These are phyloP conservation scores for Hanseniaspora mollemarum DNA, from an alignment of 805 yeast genomes.

Conservation along the genomic window DNA sequence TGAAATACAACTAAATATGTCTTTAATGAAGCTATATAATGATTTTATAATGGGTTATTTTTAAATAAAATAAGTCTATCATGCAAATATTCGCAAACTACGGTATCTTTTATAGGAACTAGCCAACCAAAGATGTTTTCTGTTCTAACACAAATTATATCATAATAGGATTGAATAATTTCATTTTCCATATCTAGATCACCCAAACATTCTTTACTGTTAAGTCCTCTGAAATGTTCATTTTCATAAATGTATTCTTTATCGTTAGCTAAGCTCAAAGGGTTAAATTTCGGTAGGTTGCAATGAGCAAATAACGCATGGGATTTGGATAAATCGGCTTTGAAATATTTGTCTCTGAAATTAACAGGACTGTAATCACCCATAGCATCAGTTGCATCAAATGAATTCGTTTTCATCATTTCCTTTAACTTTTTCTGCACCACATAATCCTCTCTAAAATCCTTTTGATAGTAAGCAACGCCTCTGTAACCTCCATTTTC, in stretches of 20 bases:
- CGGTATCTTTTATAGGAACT: not conserved
- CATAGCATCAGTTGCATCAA: slow-evolving; percentile 9
- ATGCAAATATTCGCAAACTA: slow-evolving; percentile 1
- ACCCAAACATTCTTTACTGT: slow-evolving; percentile 16
- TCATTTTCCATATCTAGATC: slow-evolving; percentile 13
- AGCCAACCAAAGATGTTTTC: slow-evolving; percentile 10
- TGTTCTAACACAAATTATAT: slow-evolving; percentile 5
- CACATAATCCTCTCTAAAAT: slow-evolving; percentile 50
- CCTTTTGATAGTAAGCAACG: slow-evolving; percentile 65
- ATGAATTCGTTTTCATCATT: not conserved
- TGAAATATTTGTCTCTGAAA: slow-evolving; percentile 17
- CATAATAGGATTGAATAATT: slow-evolving; percentile 4
- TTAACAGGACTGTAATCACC: slow-evolving; percentile 12
- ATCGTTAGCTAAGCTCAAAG: slow-evolving; percentile 22
- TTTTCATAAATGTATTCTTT: slow-evolving; percentile 23
- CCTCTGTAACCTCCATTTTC: slow-evolving; percentile 41
- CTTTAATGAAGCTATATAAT: too few relatives aligned
- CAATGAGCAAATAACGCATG: slow-evolving; percentile 33
- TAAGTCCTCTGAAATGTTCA: slow-evolving; percentile 15
- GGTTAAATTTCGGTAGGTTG: slow-evolving; percentile 34
- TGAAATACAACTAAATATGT: too few relatives aligned
- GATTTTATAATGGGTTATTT: slow-evolving; percentile 1
- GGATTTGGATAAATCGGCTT: slow-evolving; percentile 16
- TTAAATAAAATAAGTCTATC: slow-evolving; percentile 3
- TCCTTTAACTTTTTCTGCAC: slow-evolving; percentile 17